Percentiles rank a stretch among this genome's conserved stretches.
Evolutionary conservation across 257 asterid species (phyloP).

Genomic region (Anisodus tanguticus): DNA sequence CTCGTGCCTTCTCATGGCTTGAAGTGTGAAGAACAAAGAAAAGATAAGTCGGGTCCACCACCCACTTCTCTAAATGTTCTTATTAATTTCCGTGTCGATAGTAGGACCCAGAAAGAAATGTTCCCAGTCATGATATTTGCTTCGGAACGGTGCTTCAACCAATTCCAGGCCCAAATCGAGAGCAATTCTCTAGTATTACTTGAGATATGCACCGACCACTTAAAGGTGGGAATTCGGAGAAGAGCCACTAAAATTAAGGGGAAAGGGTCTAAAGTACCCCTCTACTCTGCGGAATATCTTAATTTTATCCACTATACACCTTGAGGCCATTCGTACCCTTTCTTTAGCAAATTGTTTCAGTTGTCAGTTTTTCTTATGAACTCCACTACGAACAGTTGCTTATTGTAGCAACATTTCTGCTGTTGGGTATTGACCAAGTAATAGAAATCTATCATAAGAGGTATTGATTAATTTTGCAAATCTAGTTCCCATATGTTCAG

Average conservation of each 20-base stretch:
- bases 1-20: not conserved
- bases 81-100: not conserved
- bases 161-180: not conserved
- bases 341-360: conserved; percentile 5
- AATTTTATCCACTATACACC: not conserved
- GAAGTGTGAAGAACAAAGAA: conserved; percentile 7
- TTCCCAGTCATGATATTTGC: not conserved
- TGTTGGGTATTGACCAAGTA: conserved; percentile 9
- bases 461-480: not conserved
- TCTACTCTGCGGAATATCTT: not conserved
- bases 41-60: not conserved
- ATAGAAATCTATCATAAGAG: not conserved
- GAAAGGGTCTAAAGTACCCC: not conserved
- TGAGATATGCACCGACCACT: not conserved
- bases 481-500: not conserved
- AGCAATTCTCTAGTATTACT: not conserved
- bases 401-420: not conserved
- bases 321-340: not conserved
- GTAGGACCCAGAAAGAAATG: not conserved
- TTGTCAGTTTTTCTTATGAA: not conserved
- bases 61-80: not conserved
- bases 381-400: not conserved
- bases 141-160: not conserved
- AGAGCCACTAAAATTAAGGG: not conserved
- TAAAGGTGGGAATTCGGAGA: conserved; percentile 6